These are phyloP conservation scores for Agrocybe praecox DNA, from an alignment of 768 basidiomycete genomes.

Conservation along the genomic window DNA sequence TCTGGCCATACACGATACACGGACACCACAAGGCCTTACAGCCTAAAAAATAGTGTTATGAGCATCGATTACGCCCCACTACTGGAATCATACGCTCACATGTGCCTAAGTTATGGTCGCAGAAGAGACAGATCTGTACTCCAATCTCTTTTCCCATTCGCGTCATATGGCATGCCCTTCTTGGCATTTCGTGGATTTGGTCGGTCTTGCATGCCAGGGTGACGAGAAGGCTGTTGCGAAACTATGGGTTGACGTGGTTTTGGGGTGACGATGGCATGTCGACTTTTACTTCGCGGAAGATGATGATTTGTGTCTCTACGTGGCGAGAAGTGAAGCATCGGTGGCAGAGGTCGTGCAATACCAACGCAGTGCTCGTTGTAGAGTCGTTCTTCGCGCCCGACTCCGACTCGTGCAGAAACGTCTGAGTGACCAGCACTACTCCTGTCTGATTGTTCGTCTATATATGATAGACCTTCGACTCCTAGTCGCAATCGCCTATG, in stretches of 20 bases:
- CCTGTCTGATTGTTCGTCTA: constrained; percentile 9
- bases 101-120: constrained; percentile 17
- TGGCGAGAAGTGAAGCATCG: too few relatives aligned
- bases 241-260: neutral
- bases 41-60: neutral
- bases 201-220: constrained; percentile 3
- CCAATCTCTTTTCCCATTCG: constrained; percentile 19
- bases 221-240: constrained; percentile 8
- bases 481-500: constrained; percentile 1
- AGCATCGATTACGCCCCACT: neutral
- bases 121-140: constrained; percentile 18
- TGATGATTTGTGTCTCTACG: neutral
- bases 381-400: neutral
- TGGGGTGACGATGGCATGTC: neutral
- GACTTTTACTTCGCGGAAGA: neutral
- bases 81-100: constrained; percentile 7
- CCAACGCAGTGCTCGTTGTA: neutral
- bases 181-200: constrained; percentile 14
- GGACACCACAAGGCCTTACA: constrained; percentile 19
- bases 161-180: constrained; percentile 9
- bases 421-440: neutral
- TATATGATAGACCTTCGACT: constrained; percentile 9
- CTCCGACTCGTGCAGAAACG: neutral
- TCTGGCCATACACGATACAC: constrained; percentile 17
- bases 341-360: neutral